These are phyloP conservation scores for Saccharomyces eubayanus DNA, from an alignment of 805 yeast genomes.

Conservation along the genomic window DNA sequence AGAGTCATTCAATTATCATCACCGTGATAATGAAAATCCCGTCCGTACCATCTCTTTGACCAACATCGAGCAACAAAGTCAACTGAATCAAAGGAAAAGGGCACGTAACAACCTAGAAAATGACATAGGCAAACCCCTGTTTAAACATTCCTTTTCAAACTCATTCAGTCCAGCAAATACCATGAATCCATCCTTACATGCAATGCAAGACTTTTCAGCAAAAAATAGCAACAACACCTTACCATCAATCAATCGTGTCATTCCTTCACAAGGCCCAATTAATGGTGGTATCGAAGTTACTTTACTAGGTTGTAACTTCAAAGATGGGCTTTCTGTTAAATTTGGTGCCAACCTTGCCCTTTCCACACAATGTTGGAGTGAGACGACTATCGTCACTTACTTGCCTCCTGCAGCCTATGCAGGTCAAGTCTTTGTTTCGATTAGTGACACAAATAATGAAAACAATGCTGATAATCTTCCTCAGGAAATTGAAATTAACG, in stretches of 20 bases:
- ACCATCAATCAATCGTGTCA: constrained; percentile 74
- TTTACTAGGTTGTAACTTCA: constrained; percentile 76
- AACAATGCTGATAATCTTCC: not conserved
- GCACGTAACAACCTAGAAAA: constrained; percentile 5
- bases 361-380: constrained; percentile 94
- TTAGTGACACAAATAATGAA: constrained; percentile 40
- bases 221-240: constrained; percentile 2
- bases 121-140: not conserved
- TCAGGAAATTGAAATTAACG: constrained; percentile 13
- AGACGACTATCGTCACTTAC: constrained; percentile 84
- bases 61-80: not conserved
- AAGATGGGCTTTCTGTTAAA: constrained; percentile 71
- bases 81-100: constrained; percentile 14
- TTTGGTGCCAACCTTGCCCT: constrained; percentile 76
- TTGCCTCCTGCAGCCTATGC: constrained; percentile 85
- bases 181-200: not conserved
- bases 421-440: constrained; percentile 88
- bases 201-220: constrained; percentile 22
- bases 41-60: not conserved
- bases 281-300: constrained; percentile 97
- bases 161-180: not conserved
- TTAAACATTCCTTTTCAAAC: not conserved
- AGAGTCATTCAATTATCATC: constrained; percentile 33
- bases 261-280: constrained; percentile 92
- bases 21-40: not conserved